Evolutionary conservation across 1,284 basidiomycete species (phyloP).

Genomic region (Cryptococcus maquisensis): DNA sequence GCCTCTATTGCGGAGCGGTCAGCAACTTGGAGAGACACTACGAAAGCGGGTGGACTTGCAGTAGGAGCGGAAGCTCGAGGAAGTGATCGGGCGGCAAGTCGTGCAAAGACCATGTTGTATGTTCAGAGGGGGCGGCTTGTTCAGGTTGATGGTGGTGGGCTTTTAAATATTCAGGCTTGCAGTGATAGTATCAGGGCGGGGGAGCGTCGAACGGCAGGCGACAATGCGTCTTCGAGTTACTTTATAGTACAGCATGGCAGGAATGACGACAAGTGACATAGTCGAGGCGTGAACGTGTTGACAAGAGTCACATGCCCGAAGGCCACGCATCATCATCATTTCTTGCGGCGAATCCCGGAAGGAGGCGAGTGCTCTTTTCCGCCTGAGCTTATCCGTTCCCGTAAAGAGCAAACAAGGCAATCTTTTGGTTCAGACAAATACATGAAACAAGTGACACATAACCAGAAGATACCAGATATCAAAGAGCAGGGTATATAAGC

Average conservation of each 20-base stretch:
- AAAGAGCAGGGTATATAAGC: no score
- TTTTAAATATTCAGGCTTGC: no score
- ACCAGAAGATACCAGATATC: no score
- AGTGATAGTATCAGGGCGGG: no score
- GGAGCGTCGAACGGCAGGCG: no score
- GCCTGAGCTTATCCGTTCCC: no score
- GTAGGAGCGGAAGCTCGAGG: background rate
- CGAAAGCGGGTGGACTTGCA: background rate
- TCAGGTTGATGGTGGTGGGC: background rate
- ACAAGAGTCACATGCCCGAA: background rate
- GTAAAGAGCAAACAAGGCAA: no score
- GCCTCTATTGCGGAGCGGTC: background rate
- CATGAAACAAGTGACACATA: no score
- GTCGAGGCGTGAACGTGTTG: background rate
- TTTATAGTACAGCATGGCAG: background rate
- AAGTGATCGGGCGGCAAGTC: conserved; percentile 8
- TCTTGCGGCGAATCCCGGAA: background rate
- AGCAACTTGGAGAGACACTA: background rate
- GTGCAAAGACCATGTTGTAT: conserved; percentile 5
- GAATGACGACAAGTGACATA: background rate
- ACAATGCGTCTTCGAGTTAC: background rate
- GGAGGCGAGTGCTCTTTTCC: no score
- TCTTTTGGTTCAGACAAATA: no score
- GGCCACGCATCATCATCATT: background rate
- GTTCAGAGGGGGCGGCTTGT: background rate